Base-by-base conservation (phyloP, 148 eudicot genomes). In the Fallopia convolvulus region DNA sequence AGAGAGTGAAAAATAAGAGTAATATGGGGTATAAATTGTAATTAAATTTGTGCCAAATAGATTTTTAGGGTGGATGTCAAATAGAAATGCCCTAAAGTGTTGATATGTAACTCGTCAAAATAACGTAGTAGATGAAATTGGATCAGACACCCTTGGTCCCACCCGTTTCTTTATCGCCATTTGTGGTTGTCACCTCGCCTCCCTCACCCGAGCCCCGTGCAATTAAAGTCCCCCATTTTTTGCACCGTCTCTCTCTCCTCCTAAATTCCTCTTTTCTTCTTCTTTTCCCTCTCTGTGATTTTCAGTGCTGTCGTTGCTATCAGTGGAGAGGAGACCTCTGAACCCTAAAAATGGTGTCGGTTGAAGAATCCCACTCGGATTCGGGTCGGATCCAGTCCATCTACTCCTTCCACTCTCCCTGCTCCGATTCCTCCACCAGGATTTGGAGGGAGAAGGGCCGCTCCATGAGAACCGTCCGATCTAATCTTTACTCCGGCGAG, bases 401-500 rank as follows among this genome's bases (percentile, higher is more conserved):
- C 32, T 88, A 83, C 70, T 82, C 75, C 72, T 83, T 85, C 73
- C 88, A 85, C 83, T 87, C 88, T 2, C 89, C 89, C 7, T 88
- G 89, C 6, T 85, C 92, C 4, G 0, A 80, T 5, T 82, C 89
- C 1, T 82, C 87, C 33, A 32, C 89, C 50, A 75, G 77, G 48
- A 81, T 89, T 20, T 86, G 87, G 83, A 81, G 91, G 14, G 82
- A 89, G 41, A 73, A 81, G 40, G 95, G 90, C 74, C 97, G 97
- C 13, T 92, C 97, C 46, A 92, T 92, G 99, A 81, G 99, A 0
- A 95, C 97, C 1, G 75, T 92, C 78, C 92, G 99, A 0, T 95
- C 97, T 42, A 88, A 55, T 40, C 55, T 92, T 78, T 87, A 88
- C 26, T 89, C 97, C 2, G 72, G 72, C 42, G 72, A 66, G 0